Base-by-base conservation (phyloP, 2,329 filamentous ascomycete genomes). In the Talaromyces sp. region DNA sequence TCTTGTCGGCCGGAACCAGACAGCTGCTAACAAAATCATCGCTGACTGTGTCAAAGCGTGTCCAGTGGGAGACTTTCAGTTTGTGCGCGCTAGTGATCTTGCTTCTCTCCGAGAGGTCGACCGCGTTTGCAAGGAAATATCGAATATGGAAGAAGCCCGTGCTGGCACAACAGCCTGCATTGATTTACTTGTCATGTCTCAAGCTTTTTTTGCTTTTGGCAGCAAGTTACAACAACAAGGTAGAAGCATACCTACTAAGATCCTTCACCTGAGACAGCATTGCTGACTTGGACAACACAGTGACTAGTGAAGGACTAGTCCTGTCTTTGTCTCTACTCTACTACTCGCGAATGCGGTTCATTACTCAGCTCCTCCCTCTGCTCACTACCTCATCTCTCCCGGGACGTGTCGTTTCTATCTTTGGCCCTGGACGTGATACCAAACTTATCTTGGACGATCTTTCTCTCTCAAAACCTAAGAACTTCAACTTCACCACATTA, bases 281-380 rank as follows among this genome's bases (percentile, higher is more conserved):
- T 22, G 47, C 49, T 63, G 49, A 63, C 35, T 16, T 27, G 3
- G 33, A 24, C 27, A 31, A n/a, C 10, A 50, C n/a, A 63, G 62
- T 27, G 37, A 63, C 62, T 10, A 63, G 43, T 3, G 62, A 63
- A 50, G 62, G 62, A 19, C 43, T 63, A 31, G 52, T 59, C 41
- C 31, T 47, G 14, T 49, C 62, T 22, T 27, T 63, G 62, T 63
- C 62, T 14, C 52, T 63, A 11, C 43, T 59, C 50, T 63, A 63
- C 50, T 63, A 63, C 62, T 63, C 62, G n/a, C 52, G 62, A 4
- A 63, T 63, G 62, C 54, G 62, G 16, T 49, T 63, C 41, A 24
- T 63, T 31, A 37, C 45, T 39, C 54, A 56, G 11, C 43, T 63
- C 27, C 52, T 63, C 4, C 62, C 62, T 1, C 52, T 63, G 27